Evolutionary conservation across 1,139 yeast genomes (phyloP), one percentile per base, ranked within the genome.

Genomic region (Debaryomyces robertsiae): DNA sequence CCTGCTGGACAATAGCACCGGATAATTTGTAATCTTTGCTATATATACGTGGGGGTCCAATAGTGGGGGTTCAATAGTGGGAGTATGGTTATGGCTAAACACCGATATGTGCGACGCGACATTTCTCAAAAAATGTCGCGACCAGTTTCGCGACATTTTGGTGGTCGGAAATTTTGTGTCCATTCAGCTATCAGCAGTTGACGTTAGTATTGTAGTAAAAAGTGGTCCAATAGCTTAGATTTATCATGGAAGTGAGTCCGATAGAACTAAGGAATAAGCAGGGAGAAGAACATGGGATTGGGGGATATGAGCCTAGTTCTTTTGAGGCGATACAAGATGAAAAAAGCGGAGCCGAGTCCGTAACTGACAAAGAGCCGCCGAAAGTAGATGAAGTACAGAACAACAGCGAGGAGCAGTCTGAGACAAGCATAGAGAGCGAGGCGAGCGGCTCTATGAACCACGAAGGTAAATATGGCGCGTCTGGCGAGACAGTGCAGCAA

Each of bases 241-340:
- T 11, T 25, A 25, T 28, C 22, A 41, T 41, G 44, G 41, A 38
- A 28, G 44, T 41, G 9, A 36, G 31, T 15, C 44, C 44, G 23
- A 28, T 41, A 19, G 33, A 29, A 2, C 22, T 41, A 22, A 29
- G 38, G 7, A 18, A 28, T 9, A 33, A 19, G 28, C 18, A 25
- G n/a, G 33, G 18, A 4, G 38, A 28, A 4, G 10, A 15, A 5
- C 6, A 5, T 14, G 35, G 32, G 10, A 3, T 13, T 17, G 9
- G 24, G n/a, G 13, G 9, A 16, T 15, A 25, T 17, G 27, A 32
- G 14, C 24, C 17, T 11, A 25, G 33, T 15, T 10, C 15, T n/a
- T 31, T 13, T n/a, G 29, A 32, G 14, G 9, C 16, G 3, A 13
- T 16, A 13, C 22, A 38, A 5, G 36, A 18, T n/a, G 14, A 17